These are phyloP conservation scores for Curvularia sp. DNA, from an alignment of 2,329 filamentous ascomycete genomes.

Conservation along the genomic window DNA sequence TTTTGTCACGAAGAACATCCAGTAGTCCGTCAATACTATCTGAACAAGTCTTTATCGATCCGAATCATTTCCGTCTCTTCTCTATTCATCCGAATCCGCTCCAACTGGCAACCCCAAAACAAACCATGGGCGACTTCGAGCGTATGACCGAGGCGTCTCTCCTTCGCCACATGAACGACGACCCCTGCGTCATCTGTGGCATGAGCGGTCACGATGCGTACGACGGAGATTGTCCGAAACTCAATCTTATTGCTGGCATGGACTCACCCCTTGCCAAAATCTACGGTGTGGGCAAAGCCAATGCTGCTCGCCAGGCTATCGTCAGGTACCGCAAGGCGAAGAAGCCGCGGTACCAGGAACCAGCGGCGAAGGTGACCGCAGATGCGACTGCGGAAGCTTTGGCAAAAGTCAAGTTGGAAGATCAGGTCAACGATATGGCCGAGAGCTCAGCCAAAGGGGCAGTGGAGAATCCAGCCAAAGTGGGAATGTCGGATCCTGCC, in stretches of 20 bases:
- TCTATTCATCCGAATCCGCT: neutral
- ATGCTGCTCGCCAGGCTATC: slow-evolving; percentile 1
- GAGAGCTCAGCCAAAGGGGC: neutral
- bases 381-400: neutral
- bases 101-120: neutral
- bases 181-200: slow-evolving; percentile 1
- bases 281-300: neutral
- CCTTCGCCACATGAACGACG: slow-evolving; percentile 1
- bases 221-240: neutral
- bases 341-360: neutral
- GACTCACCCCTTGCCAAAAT: slow-evolving; percentile 1
- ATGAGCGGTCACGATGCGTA: neutral
- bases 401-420: neutral
- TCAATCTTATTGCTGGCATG: neutral
- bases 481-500: neutral
- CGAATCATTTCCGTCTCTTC: neutral
- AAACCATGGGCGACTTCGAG: neutral
- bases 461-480: neutral
- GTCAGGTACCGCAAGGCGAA: slow-evolving; percentile 1
- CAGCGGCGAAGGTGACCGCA: neutral
- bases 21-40: neutral
- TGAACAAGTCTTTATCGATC: neutral
- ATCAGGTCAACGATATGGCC: neutral
- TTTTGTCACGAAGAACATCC: neutral
- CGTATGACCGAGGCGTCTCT: neutral